Conservation (phyloP, 2,329 filamentous ascomycete species). For the Lachnellula willkommii region DNA sequence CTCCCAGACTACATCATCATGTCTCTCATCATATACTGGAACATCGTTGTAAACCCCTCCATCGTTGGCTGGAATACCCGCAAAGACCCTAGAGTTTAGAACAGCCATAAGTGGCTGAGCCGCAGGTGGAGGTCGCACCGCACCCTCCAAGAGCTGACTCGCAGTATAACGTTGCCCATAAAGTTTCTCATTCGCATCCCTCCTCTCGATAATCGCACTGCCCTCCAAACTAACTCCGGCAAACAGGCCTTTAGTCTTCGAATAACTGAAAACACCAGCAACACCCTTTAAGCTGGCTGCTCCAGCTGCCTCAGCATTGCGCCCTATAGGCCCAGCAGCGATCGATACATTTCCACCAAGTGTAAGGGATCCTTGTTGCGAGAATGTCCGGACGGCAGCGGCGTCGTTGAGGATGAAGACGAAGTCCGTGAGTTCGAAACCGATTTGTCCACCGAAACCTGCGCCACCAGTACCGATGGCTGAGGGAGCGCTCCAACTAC, state of each 20-base stretch:
- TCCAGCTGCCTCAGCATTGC: conserved; percentile 93
- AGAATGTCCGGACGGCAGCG: conserved; percentile 85
- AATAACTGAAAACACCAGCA: conserved; percentile 92
- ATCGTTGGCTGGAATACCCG: conserved; percentile 50
- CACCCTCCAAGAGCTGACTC: conserved; percentile 72
- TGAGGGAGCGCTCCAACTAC: conserved; percentile 74
- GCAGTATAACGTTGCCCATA: conserved; percentile 82
- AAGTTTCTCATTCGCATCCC: conserved; percentile 95
- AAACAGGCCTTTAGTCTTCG: conserved; percentile 95
- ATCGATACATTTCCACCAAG: conserved; percentile 95
- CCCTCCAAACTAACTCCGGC: conserved; percentile 93
- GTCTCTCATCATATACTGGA: conserved; percentile 78
- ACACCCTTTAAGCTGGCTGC: conserved; percentile 86
- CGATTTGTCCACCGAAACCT: conserved; percentile 80
- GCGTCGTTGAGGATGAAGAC: conserved; percentile 97
- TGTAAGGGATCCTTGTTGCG: conserved; percentile 84
- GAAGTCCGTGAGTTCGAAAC: conserved; percentile 86
- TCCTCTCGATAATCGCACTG: conserved; percentile 84
- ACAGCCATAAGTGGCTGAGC: conserved; percentile 81
- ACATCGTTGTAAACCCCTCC: conserved; percentile 88
- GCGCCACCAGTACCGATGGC: conserved; percentile 77
- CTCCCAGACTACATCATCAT: conserved; percentile 82
- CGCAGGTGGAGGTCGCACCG: conserved; percentile 70
- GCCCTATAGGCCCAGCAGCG: conserved; percentile 85
- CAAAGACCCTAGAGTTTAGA: conserved; percentile 79